Base-by-base conservation (phyloP, 1,284 basidiomycete species). In the Malassezia nana region DNA sequence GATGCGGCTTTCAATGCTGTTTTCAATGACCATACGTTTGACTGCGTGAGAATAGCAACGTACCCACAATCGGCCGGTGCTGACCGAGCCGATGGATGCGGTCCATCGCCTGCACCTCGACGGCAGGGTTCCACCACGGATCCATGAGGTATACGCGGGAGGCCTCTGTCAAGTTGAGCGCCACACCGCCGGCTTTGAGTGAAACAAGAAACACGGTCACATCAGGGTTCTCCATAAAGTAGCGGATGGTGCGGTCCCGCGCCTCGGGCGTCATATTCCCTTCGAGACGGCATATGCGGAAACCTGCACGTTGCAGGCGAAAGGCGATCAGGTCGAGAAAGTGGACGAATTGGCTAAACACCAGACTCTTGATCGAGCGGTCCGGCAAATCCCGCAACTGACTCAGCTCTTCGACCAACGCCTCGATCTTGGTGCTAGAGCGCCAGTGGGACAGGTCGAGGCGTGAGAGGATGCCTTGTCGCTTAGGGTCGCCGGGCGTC, bases 251-350 rank as follows among this genome's bases (percentile, higher is more conserved):
- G 22, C 87, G 85, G 76, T 96, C 88, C 62, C 92, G 82, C 51
- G 91, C 90, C 72, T 92, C 87, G 15, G 92, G 92, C 18, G 85
- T 86, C 92, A 99, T 98, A 18, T 87, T 89, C 47, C 94, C 94
- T 75, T 96, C 89, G 41, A 98, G 78, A 33, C 94, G 85, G 71
- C 90, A 96, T 52, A 94, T 83, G 83, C 91, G 74, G 66, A 76
- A 78, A 0, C 92, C 92, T 38, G 90, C 88, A 52, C 83, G 83
- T 74, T 95, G 89, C 55, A 99, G 77, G 50, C 94, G 80, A 75
- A 85, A 94, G 4, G 90, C 90, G 67, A 96, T 90, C 52, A 98
- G 78, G 72, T 96, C 80, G 28, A 78, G 64, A 58, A 77, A 77
- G 75, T 86, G 89, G 50, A 89, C 87, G 72, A 91, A 91, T 75